These are phyloP conservation scores for Voacanga thouarsii DNA, from an alignment of 257 asterid species.

Conservation along the genomic window DNA sequence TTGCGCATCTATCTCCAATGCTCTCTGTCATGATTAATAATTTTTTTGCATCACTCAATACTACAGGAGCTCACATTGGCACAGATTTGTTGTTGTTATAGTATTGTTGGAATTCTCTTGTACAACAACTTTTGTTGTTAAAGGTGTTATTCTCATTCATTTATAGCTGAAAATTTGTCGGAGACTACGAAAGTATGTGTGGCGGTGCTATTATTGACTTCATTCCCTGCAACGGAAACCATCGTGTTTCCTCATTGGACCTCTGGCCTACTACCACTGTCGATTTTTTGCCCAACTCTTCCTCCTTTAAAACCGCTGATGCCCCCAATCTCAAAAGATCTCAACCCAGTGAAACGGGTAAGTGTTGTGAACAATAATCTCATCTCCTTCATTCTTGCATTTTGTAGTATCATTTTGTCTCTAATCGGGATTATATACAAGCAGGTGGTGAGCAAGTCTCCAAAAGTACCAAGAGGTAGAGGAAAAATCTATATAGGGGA, in stretches of 20 bases:
- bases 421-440: conserved; percentile 8
- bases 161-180: background rate
- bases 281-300: conserved; percentile 46
- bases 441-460: conserved; percentile 37
- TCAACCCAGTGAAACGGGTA: conserved; percentile 39
- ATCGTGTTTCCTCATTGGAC: conserved; percentile 45
- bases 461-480: conserved; percentile 42
- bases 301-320: conserved; percentile 8
- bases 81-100: too few relatives aligned
- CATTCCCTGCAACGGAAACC: conserved; percentile 37
- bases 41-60: too few relatives aligned
- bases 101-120: too few relatives aligned
- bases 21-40: too few relatives aligned
- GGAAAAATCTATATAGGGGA: conserved; percentile 76
- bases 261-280: conserved; percentile 36
- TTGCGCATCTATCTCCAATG: too few relatives aligned
- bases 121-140: too few relatives aligned
- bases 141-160: background rate
- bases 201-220: conserved; percentile 77
- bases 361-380: background rate
- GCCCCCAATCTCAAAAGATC: conserved; percentile 34
- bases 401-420: background rate
- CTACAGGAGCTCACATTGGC: too few relatives aligned
- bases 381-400: background rate
- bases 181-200: conserved; percentile 43